These are phyloP conservation scores for Carallia brachiata DNA, from an alignment of 345 rosid species.

Conservation along the genomic window DNA sequence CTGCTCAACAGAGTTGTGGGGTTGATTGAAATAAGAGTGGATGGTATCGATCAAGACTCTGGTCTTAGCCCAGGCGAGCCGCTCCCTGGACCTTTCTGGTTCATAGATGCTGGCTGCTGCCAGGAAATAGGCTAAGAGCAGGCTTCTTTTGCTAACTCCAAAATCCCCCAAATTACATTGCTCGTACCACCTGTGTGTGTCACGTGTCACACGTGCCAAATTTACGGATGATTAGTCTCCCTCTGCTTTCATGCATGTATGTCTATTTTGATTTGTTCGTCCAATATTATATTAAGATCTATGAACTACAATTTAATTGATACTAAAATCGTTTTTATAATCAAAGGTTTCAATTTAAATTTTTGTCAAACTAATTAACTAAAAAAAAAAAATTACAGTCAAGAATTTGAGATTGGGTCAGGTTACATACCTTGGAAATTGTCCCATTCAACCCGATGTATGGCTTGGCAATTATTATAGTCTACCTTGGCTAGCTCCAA, in stretches of 20 bases:
- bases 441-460: conserved; percentile 68
- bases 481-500: conserved; percentile 76
- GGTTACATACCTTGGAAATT: conserved; percentile 53
- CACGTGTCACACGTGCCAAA: not conserved
- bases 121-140: conserved; percentile 52
- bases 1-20: conserved; percentile 25
- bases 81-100: conserved; percentile 61
- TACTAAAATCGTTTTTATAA: too few species aligned
- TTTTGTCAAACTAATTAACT: too few species aligned
- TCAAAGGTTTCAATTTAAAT: too few species aligned
- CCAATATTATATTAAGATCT: too few species aligned
- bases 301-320: too few species aligned
- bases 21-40: conserved; percentile 22
- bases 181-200: conserved; percentile 56
- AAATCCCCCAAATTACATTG: conserved; percentile 40
- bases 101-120: conserved; percentile 72
- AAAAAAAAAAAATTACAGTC: too few species aligned
- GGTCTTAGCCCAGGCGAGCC: conserved; percentile 77
- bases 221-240: not conserved
- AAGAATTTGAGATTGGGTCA: too few species aligned
- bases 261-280: too few species aligned
- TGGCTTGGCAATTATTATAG: conserved; percentile 73
- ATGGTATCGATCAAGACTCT: conserved; percentile 48
- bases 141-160: conserved; percentile 40
- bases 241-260: too few species aligned